phyloP scores from a whole-genome alignment of 768 basidiomycete species.

The Pleurotus djamor region DNA sequence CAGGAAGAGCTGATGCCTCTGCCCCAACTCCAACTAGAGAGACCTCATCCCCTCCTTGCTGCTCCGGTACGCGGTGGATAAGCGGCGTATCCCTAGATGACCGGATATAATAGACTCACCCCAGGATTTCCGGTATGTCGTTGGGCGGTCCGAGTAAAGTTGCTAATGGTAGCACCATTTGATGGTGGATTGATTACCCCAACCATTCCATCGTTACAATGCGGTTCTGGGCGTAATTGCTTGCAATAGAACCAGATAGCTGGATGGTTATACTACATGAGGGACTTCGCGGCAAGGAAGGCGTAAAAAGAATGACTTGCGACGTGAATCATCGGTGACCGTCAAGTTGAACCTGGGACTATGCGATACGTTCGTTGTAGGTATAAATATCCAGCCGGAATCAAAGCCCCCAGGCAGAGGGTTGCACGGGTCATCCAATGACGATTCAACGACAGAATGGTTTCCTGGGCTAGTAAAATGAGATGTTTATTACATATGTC shows the following conservation, averaged over 20 bases:
- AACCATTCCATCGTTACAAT: conserved; percentile 46
- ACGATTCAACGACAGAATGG: conserved; percentile 51
- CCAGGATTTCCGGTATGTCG: conserved; percentile 22
- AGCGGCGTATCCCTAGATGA: neutral
- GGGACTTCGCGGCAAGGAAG: neutral
- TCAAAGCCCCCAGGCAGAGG: conserved; percentile 45
- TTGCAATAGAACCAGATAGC: conserved; percentile 59
- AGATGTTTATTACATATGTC: neutral
- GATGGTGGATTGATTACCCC: conserved; percentile 52
- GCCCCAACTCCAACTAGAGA: conserved; percentile 45
- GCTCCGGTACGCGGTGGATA: too few relatives aligned
- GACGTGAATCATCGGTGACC: neutral
- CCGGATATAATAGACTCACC: conserved; percentile 22
- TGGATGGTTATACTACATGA: conserved; percentile 2
- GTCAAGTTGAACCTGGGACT: neutral
- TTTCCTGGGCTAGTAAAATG: conserved; percentile 40
- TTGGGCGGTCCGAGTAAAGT: conserved; percentile 31
- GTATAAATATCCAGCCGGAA: conserved; percentile 43
- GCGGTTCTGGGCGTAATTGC: conserved; percentile 33
- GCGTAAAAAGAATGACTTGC: conserved; percentile 21
- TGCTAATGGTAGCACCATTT: conserved; percentile 38
- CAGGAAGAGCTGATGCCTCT: conserved; percentile 40
- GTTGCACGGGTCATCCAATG: conserved; percentile 41
- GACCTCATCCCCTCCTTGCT: conserved; percentile 36
- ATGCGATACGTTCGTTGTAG: neutral